Percentiles rank a stretch among this genome's conserved stretches.
Evolutionary conservation across 495 filamentous ascomycete species (phyloP).

Genomic region (Pseudoneurospora amorphoporcata): DNA sequence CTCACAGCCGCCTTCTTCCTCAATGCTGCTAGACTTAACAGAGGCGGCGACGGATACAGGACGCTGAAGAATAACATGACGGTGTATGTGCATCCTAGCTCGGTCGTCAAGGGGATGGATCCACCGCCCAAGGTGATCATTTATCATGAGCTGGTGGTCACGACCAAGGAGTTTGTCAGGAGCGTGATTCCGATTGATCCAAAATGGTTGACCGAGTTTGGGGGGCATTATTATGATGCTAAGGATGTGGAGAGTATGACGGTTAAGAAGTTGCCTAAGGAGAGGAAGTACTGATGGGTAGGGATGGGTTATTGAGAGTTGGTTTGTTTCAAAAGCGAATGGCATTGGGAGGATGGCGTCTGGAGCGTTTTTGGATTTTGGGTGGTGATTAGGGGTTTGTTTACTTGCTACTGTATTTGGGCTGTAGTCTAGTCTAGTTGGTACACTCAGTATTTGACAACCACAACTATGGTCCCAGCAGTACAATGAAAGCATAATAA

Average conservation of each 20-base stretch:
- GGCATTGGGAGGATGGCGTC: not conserved
- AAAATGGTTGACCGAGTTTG: slow-evolving; percentile 82
- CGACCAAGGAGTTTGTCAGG: slow-evolving; percentile 90
- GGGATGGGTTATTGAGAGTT: not conserved
- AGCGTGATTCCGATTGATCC: slow-evolving; percentile 75
- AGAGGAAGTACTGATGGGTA: slow-evolving; percentile 15
- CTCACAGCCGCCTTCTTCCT: slow-evolving; percentile 91
- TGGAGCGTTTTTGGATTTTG: not conserved
- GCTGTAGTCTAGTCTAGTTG: not conserved
- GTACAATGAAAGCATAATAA: not conserved
- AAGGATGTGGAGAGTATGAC: slow-evolving; percentile 76
- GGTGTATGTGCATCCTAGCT: slow-evolving; percentile 83
- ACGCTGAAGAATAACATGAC: slow-evolving; percentile 88
- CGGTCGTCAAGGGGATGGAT: slow-evolving; percentile 67
- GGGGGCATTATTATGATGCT: slow-evolving; percentile 93
- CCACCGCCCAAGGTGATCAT: slow-evolving; percentile 73
- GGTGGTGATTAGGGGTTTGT: not conserved
- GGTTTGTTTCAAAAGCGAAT: not conserved
- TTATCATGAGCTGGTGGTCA: slow-evolving; percentile 87
- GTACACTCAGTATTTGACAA: too few species aligned
- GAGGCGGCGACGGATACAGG: slow-evolving; percentile 82
- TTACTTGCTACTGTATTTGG: not conserved
- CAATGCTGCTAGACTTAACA: slow-evolving; percentile 79
- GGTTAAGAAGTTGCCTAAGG: slow-evolving; percentile 54
- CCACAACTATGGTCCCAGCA: too few species aligned